Evolutionary conservation across 2,329 filamentous ascomycete genomes (phyloP).

Genomic region (Curvularia sp.): DNA sequence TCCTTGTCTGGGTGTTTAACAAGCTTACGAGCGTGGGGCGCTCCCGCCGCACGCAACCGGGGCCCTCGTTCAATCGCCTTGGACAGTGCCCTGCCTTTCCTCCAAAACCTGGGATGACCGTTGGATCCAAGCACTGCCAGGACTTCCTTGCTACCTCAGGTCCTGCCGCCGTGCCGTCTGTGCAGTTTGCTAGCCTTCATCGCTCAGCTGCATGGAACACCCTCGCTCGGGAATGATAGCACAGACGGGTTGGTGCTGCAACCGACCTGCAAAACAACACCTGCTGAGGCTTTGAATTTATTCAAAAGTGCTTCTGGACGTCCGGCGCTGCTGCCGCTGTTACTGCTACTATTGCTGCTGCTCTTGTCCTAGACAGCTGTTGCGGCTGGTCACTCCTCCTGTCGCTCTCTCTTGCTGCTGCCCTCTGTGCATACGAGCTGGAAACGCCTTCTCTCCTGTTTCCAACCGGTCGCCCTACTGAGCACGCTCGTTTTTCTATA

Average conservation of each 20-base stretch:
- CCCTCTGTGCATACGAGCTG: constrained; percentile 34
- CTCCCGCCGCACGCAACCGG: constrained; percentile 37
- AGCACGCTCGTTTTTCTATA: constrained; percentile 36
- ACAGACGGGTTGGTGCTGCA: constrained; percentile 37
- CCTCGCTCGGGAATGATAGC: constrained; percentile 40
- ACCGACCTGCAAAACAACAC: constrained; percentile 32
- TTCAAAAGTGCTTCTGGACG: constrained; percentile 24
- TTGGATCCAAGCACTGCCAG: constrained; percentile 41
- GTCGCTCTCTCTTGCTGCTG: constrained; percentile 24
- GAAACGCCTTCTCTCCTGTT: constrained; percentile 27
- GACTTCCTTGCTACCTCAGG: constrained; percentile 33
- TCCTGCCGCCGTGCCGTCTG: constrained; percentile 36
- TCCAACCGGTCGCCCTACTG: constrained; percentile 29
- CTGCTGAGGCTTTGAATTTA: constrained; percentile 26
- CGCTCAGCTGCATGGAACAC: constrained; percentile 37
- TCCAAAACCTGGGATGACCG: constrained; percentile 43
- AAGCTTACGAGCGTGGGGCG: constrained; percentile 26
- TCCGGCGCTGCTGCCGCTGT: constrained; percentile 32
- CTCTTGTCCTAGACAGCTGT: constrained; percentile 25
- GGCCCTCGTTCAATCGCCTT: constrained; percentile 36
- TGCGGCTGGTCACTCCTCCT: constrained; percentile 23
- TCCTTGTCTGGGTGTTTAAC: constrained; percentile 33
- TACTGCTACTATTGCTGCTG: constrained; percentile 23
- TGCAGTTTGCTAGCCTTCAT: constrained; percentile 29
- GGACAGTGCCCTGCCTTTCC: constrained; percentile 34